Conservation (phyloP, 306 rosid species). For the Trifolium dubium region DNA sequence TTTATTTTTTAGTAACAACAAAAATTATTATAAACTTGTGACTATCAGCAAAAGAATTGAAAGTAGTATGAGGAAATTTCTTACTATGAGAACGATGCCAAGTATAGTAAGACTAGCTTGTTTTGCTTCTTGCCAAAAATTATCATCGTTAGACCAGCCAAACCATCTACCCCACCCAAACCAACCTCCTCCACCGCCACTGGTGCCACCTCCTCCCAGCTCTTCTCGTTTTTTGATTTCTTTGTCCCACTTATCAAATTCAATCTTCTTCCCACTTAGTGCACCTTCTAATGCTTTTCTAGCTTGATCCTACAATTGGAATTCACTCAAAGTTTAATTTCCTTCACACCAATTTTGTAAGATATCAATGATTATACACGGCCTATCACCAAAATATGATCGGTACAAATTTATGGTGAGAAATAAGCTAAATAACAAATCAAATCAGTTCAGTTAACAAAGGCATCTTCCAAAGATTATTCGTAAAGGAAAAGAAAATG, state of each 20-base stretch:
- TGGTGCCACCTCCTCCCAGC: conserved; percentile 63
- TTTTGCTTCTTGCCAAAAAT: conserved; percentile 90
- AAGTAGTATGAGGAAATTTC: conserved; percentile 39
- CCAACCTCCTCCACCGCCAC: conserved; percentile 99
- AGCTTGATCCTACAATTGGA: conserved; percentile 76
- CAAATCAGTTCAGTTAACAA: conserved; percentile 10
- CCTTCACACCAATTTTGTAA: conserved; percentile 2
- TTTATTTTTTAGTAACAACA: not conserved
- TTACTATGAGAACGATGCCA: conserved; percentile 74
- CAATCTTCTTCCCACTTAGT: conserved; percentile 89
- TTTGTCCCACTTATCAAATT: conserved; percentile 85
- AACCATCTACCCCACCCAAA: conserved; percentile 84
- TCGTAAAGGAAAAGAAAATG: conserved; percentile 32
- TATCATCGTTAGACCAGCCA: conserved; percentile 90
- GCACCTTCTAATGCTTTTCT: conserved; percentile 96
- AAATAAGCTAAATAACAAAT: conserved; percentile 18
- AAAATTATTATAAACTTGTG: conserved; percentile 3
- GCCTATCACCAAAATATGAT: conserved; percentile 29
- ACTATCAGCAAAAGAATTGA: conserved; percentile 18
- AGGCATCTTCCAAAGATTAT: conserved; percentile 25
- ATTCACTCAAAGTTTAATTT: conserved; percentile 25
- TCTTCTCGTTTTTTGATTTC: conserved; percentile 93
- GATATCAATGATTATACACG: not conserved
- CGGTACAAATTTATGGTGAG: conserved; percentile 27
- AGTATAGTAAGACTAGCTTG: conserved; percentile 72